Evolutionary conservation across 1,284 basidiomycete genomes (phyloP), one percentile per base, ranked within the genome.

Genomic region (Rhizoctonia solani): DNA sequence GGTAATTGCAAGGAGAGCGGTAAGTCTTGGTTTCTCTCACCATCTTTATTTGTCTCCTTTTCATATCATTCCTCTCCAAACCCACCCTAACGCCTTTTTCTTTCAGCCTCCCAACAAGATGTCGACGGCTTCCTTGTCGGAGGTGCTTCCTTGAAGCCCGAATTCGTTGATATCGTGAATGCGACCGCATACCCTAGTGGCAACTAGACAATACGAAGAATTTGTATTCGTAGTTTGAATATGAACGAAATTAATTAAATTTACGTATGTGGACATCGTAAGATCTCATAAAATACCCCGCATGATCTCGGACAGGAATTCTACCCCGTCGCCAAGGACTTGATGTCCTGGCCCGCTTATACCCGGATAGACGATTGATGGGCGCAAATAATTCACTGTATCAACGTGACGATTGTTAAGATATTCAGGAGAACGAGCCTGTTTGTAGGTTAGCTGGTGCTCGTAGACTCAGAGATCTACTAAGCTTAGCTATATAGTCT

Each of bases 51-150:
- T 56, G 19, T 59, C 13, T 37, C 29, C n/a, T n/a, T n/a, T n/a
- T n/a, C n/a, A n/a, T n/a, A n/a, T n/a, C n/a, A n/a, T n/a, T n/a
- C n/a, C n/a, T n/a, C n/a, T n/a, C n/a, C 42, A 42, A 68, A 37
- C 19, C 19, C 42, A 49, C 47, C 66, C 58, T 63, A 69, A 27
- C 65, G 49, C 32, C 59, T 4, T 54, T 34, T 27, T 5, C 68
- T 50, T 30, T 39, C 37, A 95, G 92, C 87, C 53, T 77, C 76
- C 2, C 89, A 92, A 75, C 80, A 81, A 9, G 95, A 98, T 78
- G 90, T 99, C 68, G 95, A 98, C 77, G 96, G 96, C n/a, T 98
- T 98, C 89, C 87, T 99, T 71, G 97, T 99, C 41, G 97, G 97
- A 44, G 96, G 96, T 30, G 96, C 97, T 39, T 96, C 93, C 44